phyloP scores from a whole-genome alignment of 2,329 filamentous ascomycete genomes.

The Aspergillus novoparasiticus region DNA sequence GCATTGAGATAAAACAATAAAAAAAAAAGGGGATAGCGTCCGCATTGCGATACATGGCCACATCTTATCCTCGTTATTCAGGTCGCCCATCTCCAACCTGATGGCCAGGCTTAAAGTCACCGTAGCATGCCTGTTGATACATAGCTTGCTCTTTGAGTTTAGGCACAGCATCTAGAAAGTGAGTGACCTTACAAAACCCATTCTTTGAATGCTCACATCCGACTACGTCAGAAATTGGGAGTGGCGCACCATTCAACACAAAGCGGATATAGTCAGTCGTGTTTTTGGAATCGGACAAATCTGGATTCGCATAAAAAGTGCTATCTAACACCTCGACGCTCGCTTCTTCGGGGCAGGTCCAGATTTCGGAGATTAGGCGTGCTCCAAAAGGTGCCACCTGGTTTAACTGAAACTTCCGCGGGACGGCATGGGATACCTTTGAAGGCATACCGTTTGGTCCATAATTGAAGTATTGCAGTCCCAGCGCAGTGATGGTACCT shows the following conservation, averaged over 20 bases:
- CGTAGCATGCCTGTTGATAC: conserved; percentile 35
- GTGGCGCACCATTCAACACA: conserved; percentile 32
- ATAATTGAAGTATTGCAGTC: conserved; percentile 54
- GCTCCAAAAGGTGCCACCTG: conserved; percentile 59
- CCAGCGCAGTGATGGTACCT: conserved; percentile 54
- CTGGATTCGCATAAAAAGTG: conserved; percentile 36
- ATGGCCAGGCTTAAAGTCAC: conserved; percentile 23
- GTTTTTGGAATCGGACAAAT: conserved; percentile 10
- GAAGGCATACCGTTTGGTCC: conserved; percentile 29
- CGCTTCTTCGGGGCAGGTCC: conserved; percentile 47
- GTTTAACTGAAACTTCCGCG: conserved; percentile 53
- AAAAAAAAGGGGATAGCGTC: too few relatives aligned
- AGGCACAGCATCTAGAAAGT: conserved; percentile 28
- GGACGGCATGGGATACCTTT: conserved; percentile 41
- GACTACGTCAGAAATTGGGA: conserved; percentile 30
- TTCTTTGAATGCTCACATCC: conserved; percentile 28
- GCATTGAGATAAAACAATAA: neutral
- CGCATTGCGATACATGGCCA: neutral
- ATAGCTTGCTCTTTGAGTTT: conserved; percentile 27
- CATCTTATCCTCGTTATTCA: neutral
- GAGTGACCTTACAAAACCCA: conserved; percentile 32
- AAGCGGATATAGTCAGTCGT: conserved; percentile 34
- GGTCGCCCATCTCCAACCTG: conserved; percentile 31
- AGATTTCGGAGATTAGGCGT: conserved; percentile 59
- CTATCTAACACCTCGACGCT: conserved; percentile 40